Evolutionary conservation across 1,284 basidiomycete species (phyloP).

Genomic region (Phellopilus nigrolimitatus): DNA sequence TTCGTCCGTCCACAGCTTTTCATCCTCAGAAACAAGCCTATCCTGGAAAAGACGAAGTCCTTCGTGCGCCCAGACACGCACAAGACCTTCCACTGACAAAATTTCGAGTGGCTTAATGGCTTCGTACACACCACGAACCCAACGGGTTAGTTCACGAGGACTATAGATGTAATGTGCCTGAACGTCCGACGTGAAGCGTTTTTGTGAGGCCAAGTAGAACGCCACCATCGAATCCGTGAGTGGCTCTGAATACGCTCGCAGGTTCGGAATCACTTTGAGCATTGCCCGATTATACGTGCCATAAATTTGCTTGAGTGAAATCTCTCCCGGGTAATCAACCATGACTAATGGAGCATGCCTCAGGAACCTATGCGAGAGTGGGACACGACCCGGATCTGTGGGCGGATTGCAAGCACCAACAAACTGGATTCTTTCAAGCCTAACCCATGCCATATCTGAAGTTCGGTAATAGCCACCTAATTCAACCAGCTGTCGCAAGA

Average conservation of each 20-base stretch:
- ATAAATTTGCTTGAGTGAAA: conserved; percentile 98
- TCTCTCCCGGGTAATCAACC: conserved; percentile 98
- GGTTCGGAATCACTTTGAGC: conserved; percentile 92
- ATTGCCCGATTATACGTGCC: conserved; percentile 97
- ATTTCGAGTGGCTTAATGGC: conserved; percentile 91
- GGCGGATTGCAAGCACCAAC: conserved; percentile 99
- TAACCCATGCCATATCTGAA: conserved; percentile 95
- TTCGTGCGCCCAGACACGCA: conserved; percentile 98
- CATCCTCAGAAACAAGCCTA: conserved; percentile 88
- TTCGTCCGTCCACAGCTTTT: conserved; percentile 93
- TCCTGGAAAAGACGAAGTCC: conserved; percentile 97
- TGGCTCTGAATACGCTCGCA: conserved; percentile 90
- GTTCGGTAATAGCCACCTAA: conserved; percentile 94
- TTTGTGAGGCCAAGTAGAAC: conserved; percentile 93
- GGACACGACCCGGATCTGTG: conserved; percentile 99
- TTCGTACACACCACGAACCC: conserved; percentile 97
- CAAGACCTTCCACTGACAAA: conserved; percentile 88
- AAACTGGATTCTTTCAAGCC: conserved; percentile 96
- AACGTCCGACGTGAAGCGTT: conserved; percentile 89
- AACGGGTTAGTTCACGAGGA: conserved; percentile 97
- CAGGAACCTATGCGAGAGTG: conserved; percentile 93
- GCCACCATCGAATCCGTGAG: conserved; percentile 97
- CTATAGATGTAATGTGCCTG: conserved; percentile 99
- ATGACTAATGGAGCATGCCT: conserved; percentile 98
- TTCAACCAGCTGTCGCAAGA: conserved; percentile 96